Percentiles rank a stretch among this genome's conserved stretches.
phyloP scores from a whole-genome alignment of 2,329 filamentous ascomycete species.

The Fusarium chaquense region DNA sequence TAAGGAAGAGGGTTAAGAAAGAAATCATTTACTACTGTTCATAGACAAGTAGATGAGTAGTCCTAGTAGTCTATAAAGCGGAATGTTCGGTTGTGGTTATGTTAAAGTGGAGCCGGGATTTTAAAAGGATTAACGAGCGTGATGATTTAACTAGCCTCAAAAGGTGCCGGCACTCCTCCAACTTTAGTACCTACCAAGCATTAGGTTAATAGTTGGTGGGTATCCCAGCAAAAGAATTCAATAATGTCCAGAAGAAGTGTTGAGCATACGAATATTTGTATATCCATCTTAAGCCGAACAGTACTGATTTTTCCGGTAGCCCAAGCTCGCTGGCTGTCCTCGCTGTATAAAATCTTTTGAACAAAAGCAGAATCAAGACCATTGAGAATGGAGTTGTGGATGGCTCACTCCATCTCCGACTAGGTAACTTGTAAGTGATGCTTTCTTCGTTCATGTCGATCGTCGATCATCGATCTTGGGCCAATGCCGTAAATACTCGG shows the following conservation, averaged over 20 bases:
- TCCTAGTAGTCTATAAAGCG: background rate
- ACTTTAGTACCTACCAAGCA: too few species aligned
- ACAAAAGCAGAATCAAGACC: background rate
- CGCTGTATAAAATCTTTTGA: background rate
- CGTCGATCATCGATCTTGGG: constrained; percentile 35
- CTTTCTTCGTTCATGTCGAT: constrained; percentile 10
- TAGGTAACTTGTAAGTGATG: background rate
- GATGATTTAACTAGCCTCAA: constrained; percentile 18
- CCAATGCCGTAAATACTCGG: background rate
- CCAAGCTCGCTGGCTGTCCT: too few species aligned
- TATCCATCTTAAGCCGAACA: background rate
- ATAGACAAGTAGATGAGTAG: too few species aligned
- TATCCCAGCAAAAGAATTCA: background rate
- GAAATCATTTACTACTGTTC: too few species aligned
- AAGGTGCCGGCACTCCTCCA: constrained; percentile 13
- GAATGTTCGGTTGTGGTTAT: constrained; percentile 20
- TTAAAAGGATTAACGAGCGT: background rate
- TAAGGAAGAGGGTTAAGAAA: too few species aligned
- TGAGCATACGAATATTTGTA: constrained; percentile 2
- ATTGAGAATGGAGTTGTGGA: background rate
- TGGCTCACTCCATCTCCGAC: constrained; percentile 12
- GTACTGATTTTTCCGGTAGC: background rate
- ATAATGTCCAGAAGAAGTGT: background rate
- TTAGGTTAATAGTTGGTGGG: background rate
- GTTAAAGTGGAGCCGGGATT: constrained; percentile 1